Evolutionary conservation across 2,329 filamentous ascomycete species (phyloP), one percentile per base, ranked within the genome.

Genomic region (Neonectria sp.): DNA sequence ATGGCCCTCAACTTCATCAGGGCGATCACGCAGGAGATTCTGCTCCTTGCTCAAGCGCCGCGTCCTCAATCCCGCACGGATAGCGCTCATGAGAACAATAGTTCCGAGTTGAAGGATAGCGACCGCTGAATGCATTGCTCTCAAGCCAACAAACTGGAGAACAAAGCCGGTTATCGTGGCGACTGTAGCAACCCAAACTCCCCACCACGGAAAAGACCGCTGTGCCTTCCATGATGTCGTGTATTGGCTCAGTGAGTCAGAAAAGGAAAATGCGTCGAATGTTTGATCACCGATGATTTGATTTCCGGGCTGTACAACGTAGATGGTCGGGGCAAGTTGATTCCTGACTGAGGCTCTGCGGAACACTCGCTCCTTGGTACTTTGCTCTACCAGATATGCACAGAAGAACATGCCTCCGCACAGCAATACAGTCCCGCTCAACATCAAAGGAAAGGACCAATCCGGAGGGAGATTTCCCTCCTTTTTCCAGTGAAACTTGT

Each of bases 251-350:
- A 55, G 29, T 13, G 24, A n/a, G 0, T 59, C 15, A 3, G 9
- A 8, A 7, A n/a, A 55, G 6, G 17, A 37, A 13, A 64, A 64
- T 2, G 48, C 7, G 27, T 55, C 61, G 35, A 64, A 64, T 1
- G 12, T 27, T n/a, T 64, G 55, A 13, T 64, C 55, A 2, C 61
- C 61, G 13, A 64, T 12, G 15, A 55, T 15, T 4, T 64, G 61
- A 1, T 33, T 33, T 13, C 61, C 55, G 8, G 61, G 61, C 24
- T 64, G 61, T 24, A 64, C 15, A 37, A 27, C 27, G 29, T 51
- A 35, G 6, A 60, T 29, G 27, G 3, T 3, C 3, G 27, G 27
- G 3, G 27, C 27, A n/a, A 4, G 37, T 24, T 7, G 56, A 60
- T 3, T 31, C 15, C 7, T 11, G 55, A 17, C 48, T 13, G 4